Conservation (phyloP, 2,329 filamentous ascomycete species). For the Cladophialophora yegresii region DNA sequence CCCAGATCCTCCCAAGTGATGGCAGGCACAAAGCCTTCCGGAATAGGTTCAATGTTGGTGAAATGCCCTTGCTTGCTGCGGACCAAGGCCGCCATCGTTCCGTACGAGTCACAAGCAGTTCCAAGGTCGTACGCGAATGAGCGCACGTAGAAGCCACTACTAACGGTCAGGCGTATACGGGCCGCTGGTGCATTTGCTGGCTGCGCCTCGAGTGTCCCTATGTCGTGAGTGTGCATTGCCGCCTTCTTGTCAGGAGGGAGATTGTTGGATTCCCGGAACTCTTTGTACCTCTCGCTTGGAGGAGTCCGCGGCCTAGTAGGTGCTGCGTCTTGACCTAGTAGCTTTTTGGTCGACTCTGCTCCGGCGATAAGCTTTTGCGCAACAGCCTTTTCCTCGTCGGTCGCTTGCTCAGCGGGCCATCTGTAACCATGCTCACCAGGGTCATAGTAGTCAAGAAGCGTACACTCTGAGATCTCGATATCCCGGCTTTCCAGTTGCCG, state of each 20-base stretch:
- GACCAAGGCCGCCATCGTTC: constrained; percentile 80
- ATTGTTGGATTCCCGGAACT: constrained; percentile 20
- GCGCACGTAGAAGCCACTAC: constrained; percentile 94
- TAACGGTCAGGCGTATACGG: constrained; percentile 85
- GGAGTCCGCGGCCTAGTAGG: background rate
- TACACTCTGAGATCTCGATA: constrained; percentile 75
- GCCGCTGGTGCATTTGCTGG: constrained; percentile 64
- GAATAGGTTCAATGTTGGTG: constrained; percentile 30
- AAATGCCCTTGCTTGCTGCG: constrained; percentile 83
- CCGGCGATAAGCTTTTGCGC: constrained; percentile 66
- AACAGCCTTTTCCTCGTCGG: constrained; percentile 70
- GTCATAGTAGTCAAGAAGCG: constrained; percentile 80
- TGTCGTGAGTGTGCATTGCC: constrained; percentile 35
- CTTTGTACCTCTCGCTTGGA: constrained; percentile 30
- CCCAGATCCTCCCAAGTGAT: constrained; percentile 76
- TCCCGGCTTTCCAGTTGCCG: constrained; percentile 78
- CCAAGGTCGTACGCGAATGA: constrained; percentile 92
- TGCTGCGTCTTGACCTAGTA: constrained; percentile 6
- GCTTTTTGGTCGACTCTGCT: constrained; percentile 34
- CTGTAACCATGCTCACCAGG: constrained; percentile 76
- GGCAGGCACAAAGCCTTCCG: constrained; percentile 57
- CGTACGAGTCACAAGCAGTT: constrained; percentile 75
- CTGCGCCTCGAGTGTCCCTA: constrained; percentile 26
- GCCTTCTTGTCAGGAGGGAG: constrained; percentile 33
- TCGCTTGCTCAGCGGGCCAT: constrained; percentile 79